These are phyloP conservation scores for Tuctoria greenei DNA, from an alignment of 176 grass and related monocot genomes.

Conservation along the genomic window DNA sequence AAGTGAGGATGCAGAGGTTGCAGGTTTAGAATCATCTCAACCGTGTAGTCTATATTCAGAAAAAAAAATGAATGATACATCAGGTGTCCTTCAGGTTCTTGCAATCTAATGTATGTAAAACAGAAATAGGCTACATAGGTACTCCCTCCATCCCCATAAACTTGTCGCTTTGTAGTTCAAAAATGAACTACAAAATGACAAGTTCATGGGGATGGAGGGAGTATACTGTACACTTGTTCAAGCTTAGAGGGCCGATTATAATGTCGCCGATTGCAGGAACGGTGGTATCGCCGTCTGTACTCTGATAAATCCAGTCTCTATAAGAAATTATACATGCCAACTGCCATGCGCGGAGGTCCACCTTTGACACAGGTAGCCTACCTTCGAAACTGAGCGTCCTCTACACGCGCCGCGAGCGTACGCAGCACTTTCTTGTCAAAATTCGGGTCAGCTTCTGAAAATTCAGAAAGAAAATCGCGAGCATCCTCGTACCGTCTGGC, in stretches of 20 bases:
- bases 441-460: conserved; percentile 48
- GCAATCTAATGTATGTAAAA: conserved; percentile 7
- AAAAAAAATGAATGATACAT: background rate
- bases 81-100: background rate
- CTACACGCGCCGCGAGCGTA: conserved; percentile 12
- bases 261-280: background rate
- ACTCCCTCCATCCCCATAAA: no score
- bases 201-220: no score
- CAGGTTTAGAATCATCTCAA: background rate
- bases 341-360: background rate
- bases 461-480: conserved; percentile 48
- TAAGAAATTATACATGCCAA: background rate
- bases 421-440: conserved; percentile 34
- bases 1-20: background rate
- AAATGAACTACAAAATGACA: no score
- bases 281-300: background rate
- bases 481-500: conserved; percentile 61
- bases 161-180: no score
- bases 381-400: conserved; percentile 36
- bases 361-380: background rate
- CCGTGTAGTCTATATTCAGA: background rate
- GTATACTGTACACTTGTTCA: conserved; percentile 25
- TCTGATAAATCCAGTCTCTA: background rate
- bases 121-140: conserved; percentile 5
- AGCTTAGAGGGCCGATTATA: background rate